Evolutionary conservation across 768 basidiomycete genomes (phyloP).

Genomic region (Tulasnella sp.): DNA sequence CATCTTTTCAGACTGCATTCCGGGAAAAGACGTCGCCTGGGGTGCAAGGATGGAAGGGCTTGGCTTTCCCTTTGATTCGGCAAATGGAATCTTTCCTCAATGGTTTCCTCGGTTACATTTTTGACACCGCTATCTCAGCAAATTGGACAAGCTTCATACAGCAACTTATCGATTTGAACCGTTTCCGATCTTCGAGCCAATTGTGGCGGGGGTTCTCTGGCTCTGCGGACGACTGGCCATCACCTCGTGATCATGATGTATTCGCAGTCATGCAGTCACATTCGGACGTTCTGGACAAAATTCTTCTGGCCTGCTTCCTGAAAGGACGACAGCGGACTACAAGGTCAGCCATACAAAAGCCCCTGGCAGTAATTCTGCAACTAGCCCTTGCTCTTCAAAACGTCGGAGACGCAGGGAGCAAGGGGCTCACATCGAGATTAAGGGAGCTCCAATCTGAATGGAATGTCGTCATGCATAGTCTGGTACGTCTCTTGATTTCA

Average conservation of each 20-base stretch:
- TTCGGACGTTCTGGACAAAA: constrained; percentile 60
- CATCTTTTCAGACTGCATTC: constrained; percentile 25
- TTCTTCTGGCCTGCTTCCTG: constrained; percentile 36
- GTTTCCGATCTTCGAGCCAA: not conserved
- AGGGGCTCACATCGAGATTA: not conserved
- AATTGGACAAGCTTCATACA: constrained; percentile 60
- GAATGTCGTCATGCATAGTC: not conserved
- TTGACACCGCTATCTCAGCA: constrained; percentile 71
- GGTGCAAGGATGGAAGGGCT: not conserved
- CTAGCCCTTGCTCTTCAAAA: not conserved
- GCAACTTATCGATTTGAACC: constrained; percentile 24
- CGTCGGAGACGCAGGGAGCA: not conserved
- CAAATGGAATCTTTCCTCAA: constrained; percentile 59
- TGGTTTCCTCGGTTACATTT: constrained; percentile 61
- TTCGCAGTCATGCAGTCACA: constrained; percentile 64
- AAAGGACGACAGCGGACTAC: constrained; percentile 16
- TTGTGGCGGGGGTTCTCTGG: not conserved
- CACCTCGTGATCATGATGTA: constrained; percentile 41
- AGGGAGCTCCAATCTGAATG: not conserved
- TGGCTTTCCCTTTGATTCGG: constrained; percentile 43
- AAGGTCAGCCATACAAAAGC: not conserved
- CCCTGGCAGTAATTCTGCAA: not conserved
- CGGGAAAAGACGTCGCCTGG: not conserved
- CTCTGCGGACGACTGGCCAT: constrained; percentile 5
- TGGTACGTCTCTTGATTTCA: not conserved